A percentile compares a stretch with the other conserved stretches of the same genome.
Conservation (phyloP, 78 protist genomes). For the Thecamonas trahens region DNA sequence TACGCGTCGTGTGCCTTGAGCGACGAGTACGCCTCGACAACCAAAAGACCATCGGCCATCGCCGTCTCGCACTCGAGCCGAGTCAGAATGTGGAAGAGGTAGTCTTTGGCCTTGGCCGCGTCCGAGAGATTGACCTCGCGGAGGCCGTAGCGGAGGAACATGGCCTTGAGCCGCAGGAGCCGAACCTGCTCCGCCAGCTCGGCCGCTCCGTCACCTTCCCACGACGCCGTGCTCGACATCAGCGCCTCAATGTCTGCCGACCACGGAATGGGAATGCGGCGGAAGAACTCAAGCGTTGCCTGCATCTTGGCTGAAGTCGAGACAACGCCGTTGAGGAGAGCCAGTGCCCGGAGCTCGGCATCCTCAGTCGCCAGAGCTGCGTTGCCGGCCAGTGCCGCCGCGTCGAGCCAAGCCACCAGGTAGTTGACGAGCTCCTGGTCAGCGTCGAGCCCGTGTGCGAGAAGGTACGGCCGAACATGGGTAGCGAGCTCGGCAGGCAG, state of each 20-base stretch:
- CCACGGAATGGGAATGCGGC: background rate
- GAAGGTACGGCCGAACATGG: background rate
- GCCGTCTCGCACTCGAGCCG: background rate
- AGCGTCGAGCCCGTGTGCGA: background rate
- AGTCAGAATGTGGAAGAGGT: background rate
- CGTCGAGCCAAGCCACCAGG: too few species aligned
- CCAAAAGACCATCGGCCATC: background rate
- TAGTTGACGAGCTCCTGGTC: background rate
- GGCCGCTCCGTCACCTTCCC: background rate
- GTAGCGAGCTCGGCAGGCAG: background rate
- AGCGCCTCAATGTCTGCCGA: background rate
- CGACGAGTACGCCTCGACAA: background rate
- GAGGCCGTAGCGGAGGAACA: background rate
- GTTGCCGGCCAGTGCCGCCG: background rate
- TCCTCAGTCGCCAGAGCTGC: background rate
- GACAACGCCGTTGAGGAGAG: background rate
- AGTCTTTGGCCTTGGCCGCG: background rate
- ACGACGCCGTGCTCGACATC: background rate
- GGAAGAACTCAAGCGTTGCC: background rate
- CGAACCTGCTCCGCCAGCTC: background rate
- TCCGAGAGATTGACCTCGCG: constrained; percentile 1
- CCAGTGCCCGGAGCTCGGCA: background rate
- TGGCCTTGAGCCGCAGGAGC: background rate
- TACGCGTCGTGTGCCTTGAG: background rate
- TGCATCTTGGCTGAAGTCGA: background rate